Evolutionary conservation across 2,329 filamentous ascomycete species (phyloP).

Genomic region (Dactylellina leptospora): DNA sequence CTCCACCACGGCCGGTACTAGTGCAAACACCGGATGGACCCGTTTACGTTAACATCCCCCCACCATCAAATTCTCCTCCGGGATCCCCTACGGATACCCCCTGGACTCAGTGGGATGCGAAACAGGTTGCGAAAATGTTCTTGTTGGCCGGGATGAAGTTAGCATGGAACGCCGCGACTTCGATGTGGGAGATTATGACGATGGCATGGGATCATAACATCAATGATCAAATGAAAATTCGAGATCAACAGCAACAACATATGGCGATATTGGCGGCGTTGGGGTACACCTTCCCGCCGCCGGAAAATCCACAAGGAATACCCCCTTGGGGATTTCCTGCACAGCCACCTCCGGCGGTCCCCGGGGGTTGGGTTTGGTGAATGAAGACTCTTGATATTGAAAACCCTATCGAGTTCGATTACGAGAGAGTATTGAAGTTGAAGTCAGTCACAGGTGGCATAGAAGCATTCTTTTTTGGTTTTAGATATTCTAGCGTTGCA

Average conservation of each 20-base stretch:
- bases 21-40: constrained; percentile 20
- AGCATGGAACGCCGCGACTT: constrained; percentile 24
- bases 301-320: neutral
- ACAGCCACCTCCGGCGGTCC: neutral
- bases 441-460: no score
- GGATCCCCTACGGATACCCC: constrained; percentile 9
- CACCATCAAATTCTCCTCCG: neutral
- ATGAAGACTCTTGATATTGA: no score
- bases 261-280: neutral
- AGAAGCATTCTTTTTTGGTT: no score
- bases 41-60: constrained; percentile 2
- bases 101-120: constrained; percentile 17
- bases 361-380: neutral
- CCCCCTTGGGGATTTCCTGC: neutral
- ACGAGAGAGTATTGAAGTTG: no score
- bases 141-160: constrained; percentile 23
- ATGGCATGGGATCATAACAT: constrained; percentile 33
- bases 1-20: neutral
- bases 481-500: no score
- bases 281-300: neutral
- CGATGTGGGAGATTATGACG: constrained; percentile 22
- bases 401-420: no score
- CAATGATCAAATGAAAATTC: constrained; percentile 22
- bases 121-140: constrained; percentile 4
- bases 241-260: constrained; percentile 13